Conservation (phyloP, 495 filamentous ascomycete genomes). For the Neurospora sp. region DNA sequence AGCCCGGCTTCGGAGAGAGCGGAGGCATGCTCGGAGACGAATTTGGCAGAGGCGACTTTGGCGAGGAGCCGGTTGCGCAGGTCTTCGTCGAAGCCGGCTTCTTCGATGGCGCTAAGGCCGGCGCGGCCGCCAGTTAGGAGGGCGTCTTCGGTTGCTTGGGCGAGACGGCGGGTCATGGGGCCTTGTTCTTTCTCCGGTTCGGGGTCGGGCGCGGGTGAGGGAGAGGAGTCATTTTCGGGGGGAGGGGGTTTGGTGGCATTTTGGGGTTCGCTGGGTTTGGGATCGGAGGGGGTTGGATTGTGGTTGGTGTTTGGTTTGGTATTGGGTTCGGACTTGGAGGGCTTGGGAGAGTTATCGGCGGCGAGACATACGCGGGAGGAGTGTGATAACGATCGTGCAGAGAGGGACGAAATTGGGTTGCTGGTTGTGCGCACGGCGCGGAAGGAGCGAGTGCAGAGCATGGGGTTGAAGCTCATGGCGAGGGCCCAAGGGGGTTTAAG, state of each 20-base stretch:
- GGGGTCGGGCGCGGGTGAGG: background rate
- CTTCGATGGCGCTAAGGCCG: conserved; percentile 63
- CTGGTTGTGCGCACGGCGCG: conserved; percentile 3
- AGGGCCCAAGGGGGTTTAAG: background rate
- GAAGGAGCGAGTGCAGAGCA: conserved; percentile 6
- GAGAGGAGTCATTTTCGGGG: background rate
- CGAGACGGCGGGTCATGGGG: conserved; percentile 64
- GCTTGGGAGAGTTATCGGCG: background rate
- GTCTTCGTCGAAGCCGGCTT: conserved; percentile 82
- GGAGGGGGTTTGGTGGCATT: background rate
- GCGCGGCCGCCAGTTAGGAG: conserved; percentile 61
- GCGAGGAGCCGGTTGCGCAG: conserved; percentile 65
- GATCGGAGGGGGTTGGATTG: background rate
- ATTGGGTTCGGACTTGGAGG: background rate
- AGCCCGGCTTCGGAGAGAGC: conserved; percentile 59
- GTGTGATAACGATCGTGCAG: background rate
- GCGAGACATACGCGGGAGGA: background rate
- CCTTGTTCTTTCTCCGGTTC: conserved; percentile 23
- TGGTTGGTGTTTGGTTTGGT: background rate
- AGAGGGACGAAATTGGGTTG: background rate
- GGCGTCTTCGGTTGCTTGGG: conserved; percentile 70
- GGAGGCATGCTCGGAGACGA: conserved; percentile 56
- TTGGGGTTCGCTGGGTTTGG: background rate
- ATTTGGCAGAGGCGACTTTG: conserved; percentile 59
- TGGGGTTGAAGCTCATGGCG: conserved; percentile 7